Percentiles rank a stretch among this genome's conserved stretches.
phyloP scores from a whole-genome alignment of 148 eudicot species.

The Chenopodium formosanum region DNA sequence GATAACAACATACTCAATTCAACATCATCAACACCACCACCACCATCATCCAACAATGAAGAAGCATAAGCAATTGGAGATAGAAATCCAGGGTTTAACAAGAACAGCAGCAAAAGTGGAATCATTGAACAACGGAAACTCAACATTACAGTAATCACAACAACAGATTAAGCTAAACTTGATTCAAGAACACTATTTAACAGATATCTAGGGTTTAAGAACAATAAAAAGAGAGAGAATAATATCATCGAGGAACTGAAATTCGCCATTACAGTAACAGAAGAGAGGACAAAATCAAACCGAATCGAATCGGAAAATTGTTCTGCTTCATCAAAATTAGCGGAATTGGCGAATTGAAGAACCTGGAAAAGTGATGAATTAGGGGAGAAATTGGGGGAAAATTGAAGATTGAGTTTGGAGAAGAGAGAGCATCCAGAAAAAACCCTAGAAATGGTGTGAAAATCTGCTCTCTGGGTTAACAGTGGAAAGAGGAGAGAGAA shows the following conservation, averaged over 20 bases:
- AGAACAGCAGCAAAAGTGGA: neutral
- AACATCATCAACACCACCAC: neutral
- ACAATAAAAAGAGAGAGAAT: conserved; percentile 14
- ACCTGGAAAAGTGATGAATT: neutral
- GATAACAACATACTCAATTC: neutral
- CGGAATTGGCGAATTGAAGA: conserved; percentile 1
- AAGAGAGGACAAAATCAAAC: neutral
- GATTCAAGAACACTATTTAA: conserved; percentile 11
- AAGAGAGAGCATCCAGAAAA: conserved; percentile 16
- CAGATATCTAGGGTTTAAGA: conserved; percentile 23
- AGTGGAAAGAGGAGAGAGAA: neutral
- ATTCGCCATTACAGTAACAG: conserved; percentile 12
- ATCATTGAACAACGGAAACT: conserved; percentile 1
- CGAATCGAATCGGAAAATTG: neutral
- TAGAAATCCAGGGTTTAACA: neutral
- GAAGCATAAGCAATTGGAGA: neutral
- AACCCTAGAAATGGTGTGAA: conserved; percentile 23
- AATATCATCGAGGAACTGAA: neutral
- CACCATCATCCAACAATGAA: neutral
- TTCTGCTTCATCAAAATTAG: neutral
- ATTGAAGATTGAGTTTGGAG: neutral
- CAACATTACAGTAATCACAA: neutral
- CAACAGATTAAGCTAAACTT: neutral
- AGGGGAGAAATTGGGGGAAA: neutral
- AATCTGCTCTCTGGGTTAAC: neutral